Evolutionary conservation across 352 stramenopile genomes (phyloP).

Genomic region (Phytophthora ramorum): DNA sequence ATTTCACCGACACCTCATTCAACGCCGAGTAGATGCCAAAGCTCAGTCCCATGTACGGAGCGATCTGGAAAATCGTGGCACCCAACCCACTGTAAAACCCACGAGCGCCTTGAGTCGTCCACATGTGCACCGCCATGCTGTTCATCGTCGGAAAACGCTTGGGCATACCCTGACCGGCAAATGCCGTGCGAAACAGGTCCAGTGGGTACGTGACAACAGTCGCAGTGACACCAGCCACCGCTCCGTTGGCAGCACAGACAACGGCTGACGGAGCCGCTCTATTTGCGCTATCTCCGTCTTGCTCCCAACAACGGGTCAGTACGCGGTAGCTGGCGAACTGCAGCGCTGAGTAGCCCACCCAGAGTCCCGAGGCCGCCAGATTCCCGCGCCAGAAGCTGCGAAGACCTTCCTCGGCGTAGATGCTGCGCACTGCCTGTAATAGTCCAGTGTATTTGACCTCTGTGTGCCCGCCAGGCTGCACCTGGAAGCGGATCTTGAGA

Average conservation of each 20-base stretch:
- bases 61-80: constrained; percentile 92
- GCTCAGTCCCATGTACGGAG: constrained; percentile 96
- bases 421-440: constrained; percentile 62
- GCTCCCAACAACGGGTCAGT: constrained; percentile 52
- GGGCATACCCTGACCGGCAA: constrained; percentile 91
- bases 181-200: constrained; percentile 94
- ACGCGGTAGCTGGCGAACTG: constrained; percentile 77
- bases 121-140: constrained; percentile 78
- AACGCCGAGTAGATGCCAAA: constrained; percentile 93
- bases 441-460: constrained; percentile 62
- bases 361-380: constrained; percentile 75
- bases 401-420: constrained; percentile 84
- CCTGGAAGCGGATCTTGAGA: constrained; percentile 86
- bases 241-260: constrained; percentile 84
- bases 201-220: constrained; percentile 95
- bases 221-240: constrained; percentile 85
- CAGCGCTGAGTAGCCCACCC: constrained; percentile 83
- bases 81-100: constrained; percentile 93
- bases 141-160: constrained; percentile 83
- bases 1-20: constrained; percentile 40
- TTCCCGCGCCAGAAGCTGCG: constrained; percentile 88
- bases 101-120: constrained; percentile 66
- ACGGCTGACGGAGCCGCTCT: constrained; percentile 11
- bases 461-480: constrained; percentile 49
- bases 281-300: constrained; percentile 11